Evolutionary conservation across 257 asterid genomes (phyloP), one percentile per base, ranked within the genome.

Genomic region (Lantana camara): DNA sequence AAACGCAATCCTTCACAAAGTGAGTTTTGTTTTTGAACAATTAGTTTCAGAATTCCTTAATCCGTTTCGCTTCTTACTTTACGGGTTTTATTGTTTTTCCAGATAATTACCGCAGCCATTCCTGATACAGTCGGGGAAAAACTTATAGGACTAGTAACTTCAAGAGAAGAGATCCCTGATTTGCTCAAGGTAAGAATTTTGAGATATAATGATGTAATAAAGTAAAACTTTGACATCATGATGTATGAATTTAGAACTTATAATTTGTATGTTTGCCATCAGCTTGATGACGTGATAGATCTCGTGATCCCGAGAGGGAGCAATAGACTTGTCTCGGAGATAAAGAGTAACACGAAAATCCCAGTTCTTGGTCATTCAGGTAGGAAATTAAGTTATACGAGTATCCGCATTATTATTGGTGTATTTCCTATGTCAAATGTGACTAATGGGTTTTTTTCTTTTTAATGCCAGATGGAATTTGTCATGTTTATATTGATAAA

Each of bases 281-380:
- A 89, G 96, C 95, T 89, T 35, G 90, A 89, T 68, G 93, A 86
- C 57, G 96, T 86, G 68, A 89, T 89, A 64, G 96, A 89, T 82
- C 88, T 89, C 57, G 96, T 89, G 76, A 89, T 89, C 66, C 96
- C 96, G 30, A 82, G 96, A 78, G 96, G 96, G 9, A 89, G 96
- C 89, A 89, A 86, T 73, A 84, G 82, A 60, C 96, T 89, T n/a
- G 96, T 89, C 71, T 86, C 95, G 14, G 84, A 89, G 82, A 89
- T 89, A 71, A 89, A 86, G 72, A 73, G 78, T 70, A 73, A 90
- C 57, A 89, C 96, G 20, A 89, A 86, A 77, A 89, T 89, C 73
- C 95, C 96, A 1, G 96, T 89, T 72, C 95, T 89, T 75, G 96
- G 96, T 24, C 96, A 89, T 77, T 85, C 96, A 44, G 96, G 96